These are phyloP conservation scores for Alisma plantagoaquatica DNA, from an alignment of 106 monocot genomes.

Conservation along the genomic window DNA sequence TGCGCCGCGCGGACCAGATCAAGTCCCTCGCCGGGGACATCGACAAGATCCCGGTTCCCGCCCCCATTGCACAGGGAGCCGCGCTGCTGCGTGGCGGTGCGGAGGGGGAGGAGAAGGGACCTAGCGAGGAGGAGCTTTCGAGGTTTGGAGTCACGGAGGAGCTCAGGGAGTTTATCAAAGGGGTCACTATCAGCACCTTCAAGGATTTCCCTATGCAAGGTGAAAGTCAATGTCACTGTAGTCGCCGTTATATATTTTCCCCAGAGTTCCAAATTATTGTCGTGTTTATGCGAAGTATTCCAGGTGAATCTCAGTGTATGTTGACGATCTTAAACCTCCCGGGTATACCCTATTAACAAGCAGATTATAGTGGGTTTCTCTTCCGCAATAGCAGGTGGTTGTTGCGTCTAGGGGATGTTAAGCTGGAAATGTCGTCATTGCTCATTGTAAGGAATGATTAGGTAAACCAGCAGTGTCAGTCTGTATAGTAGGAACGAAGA, in stretches of 20 bases:
- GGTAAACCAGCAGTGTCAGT: no score
- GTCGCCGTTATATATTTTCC: not conserved
- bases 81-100: conserved; percentile 8
- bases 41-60: conserved; percentile 17
- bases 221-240: conserved; percentile 7
- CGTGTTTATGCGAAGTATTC: no score
- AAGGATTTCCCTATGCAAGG: conserved; percentile 93
- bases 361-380: no score
- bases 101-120: not conserved
- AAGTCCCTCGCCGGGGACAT: conserved; percentile 75
- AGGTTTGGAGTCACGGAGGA: conserved; percentile 79
- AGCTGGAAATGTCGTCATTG: no score
- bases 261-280: no score
- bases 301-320: no score
- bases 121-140: conserved; percentile 35
- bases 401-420: no score
- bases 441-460: no score
- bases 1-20: conserved; percentile 70
- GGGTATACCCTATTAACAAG: no score
- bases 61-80: not conserved
- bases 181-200: conserved; percentile 75
- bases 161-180: conserved; percentile 87
- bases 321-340: no score
- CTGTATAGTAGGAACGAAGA: no score
- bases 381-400: no score